A percentile compares a stretch with the other conserved stretches of the same genome.
These are phyloP conservation scores for Cladorrhinum sp. DNA, from an alignment of 2,329 filamentous ascomycete genomes.

Conservation along the genomic window DNA sequence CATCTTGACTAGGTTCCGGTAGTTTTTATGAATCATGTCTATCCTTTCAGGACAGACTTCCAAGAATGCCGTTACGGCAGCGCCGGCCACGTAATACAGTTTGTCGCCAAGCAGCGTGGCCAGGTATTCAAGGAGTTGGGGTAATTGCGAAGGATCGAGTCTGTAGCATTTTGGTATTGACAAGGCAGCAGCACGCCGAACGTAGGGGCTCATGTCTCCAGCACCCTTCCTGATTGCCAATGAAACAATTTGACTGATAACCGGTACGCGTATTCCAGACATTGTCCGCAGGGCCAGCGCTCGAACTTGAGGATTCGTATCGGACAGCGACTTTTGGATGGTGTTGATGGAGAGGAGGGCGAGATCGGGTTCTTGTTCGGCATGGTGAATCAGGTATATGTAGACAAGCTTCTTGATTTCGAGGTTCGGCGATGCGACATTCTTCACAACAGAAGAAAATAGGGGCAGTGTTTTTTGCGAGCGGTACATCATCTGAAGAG, in stretches of 20 bases:
- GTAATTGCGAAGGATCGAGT: conserved; percentile 79
- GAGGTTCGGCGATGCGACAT: conserved; percentile 88
- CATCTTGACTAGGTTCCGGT: conserved; percentile 80
- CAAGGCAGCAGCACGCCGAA: conserved; percentile 87
- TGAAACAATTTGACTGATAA: conserved; percentile 96
- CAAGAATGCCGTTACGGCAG: conserved; percentile 83
- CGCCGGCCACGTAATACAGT: conserved; percentile 95
- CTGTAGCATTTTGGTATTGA: conserved; percentile 95
- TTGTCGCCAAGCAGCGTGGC: conserved; percentile 77
- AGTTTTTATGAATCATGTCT: conserved; percentile 88
- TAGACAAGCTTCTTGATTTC: conserved; percentile 98
- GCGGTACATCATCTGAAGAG: conserved; percentile 83
- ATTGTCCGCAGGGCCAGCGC: conserved; percentile 93
- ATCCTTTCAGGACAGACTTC: conserved; percentile 85
- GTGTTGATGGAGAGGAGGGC: conserved; percentile 97
- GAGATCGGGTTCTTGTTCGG: conserved; percentile 92
- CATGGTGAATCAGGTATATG: conserved; percentile 95
- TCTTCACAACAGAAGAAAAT: conserved; percentile 98
- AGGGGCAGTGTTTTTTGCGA: conserved; percentile 84
- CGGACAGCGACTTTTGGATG: conserved; percentile 95
- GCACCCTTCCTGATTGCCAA: conserved; percentile 92
- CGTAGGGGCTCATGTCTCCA: conserved; percentile 90
- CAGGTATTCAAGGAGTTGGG: conserved; percentile 81
- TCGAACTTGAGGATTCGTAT: conserved; percentile 84
- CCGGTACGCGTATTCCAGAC: conserved; percentile 94